Evolutionary conservation across 2,329 filamentous ascomycete genomes (phyloP), one percentile per base, ranked within the genome.

Genomic region (Aureobasidium namibiae): DNA sequence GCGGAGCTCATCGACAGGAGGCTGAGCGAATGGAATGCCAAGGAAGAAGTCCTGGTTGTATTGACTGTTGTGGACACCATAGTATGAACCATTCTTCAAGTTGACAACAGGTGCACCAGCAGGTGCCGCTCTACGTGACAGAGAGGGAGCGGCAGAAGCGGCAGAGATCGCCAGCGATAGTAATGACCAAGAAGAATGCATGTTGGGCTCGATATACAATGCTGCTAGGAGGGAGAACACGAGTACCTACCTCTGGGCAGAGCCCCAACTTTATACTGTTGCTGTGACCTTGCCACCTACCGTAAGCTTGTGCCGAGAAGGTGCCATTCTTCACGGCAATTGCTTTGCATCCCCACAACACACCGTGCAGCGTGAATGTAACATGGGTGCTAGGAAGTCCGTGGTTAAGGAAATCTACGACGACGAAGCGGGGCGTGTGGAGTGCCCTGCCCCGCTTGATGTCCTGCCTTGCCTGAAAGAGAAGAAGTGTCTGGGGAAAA

Each of bases 21-120:
- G 66, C 36, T 65, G 62, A 14, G 66, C 66, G 52, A 64, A 68
- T 6, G 65, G 65, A 4, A 68, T 66, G 2, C 75, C 75, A 8
- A 77, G 68, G 64, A 75, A 76, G 50, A 72, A 63, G 52, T 76
- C 74, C 62, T 76, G 73, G 39, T 72, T 63, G 56, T 73, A 73
- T 34, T 70, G 66, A n/a, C 63, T 54, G 11, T 69, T 71, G 62
- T 76, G 66, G 1, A 72, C 52, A n/a, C 76, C 76, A 46, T 66
- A 62, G 56, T 74, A 71, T 0, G 75, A 73, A 24, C 76, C 76
- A 62, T 78, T 78, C 65, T 74, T 73, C 53, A 75, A 61, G 1
- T 62, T 66, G 16, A 67, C 75, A 0, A 65, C 70, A 3, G 75
- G 74, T 36, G 58, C 61, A 23, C 24, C 42, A 11, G 10, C 24